A percentile compares a stretch with the other conserved stretches of the same genome.
Conservation (phyloP, 805 yeast species). For the Candida michaelii region DNA sequence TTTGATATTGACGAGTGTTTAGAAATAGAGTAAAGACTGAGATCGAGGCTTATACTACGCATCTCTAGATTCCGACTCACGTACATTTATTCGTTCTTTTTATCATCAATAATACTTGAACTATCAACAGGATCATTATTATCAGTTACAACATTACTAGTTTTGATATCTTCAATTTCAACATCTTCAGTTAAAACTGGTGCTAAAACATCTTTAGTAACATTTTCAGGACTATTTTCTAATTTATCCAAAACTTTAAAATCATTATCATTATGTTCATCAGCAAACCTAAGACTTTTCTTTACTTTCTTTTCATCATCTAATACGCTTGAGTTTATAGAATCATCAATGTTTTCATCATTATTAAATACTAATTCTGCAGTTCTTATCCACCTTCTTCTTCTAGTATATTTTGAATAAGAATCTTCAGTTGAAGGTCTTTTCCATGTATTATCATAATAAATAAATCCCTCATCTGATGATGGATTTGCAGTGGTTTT, state of each 20-base stretch:
- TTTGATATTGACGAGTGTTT: too few species aligned
- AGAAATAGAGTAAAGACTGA: too few species aligned
- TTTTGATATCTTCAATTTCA: conserved; percentile 14
- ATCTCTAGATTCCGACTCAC: too few species aligned
- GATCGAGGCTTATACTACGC: not conserved
- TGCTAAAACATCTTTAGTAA: conserved; percentile 12
- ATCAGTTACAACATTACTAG: conserved; percentile 14
- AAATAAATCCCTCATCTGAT: conserved; percentile 81
- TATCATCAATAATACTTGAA: conserved; percentile 10
- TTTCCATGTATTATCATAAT: conserved; percentile 93
- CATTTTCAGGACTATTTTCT: conserved; percentile 12
- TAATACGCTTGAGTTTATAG: not conserved
- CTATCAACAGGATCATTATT: conserved; percentile 7
- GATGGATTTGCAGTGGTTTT: conserved; percentile 68
- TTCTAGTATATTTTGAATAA: conserved; percentile 85
- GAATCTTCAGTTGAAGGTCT: conserved; percentile 85
- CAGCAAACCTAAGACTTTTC: conserved; percentile 43
- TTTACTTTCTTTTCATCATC: conserved; percentile 13
- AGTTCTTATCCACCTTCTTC: conserved; percentile 94
- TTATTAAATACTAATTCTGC: conserved; percentile 67
- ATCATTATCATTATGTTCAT: conserved; percentile 17
- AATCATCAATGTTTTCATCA: conserved; percentile 9
- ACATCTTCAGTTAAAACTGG: conserved; percentile 10
- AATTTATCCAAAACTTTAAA: conserved; percentile 12
- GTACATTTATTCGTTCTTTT: conserved; percentile 10